These are phyloP conservation scores for Brassica balearica DNA, from an alignment of 441 rosid species.

Conservation along the genomic window DNA sequence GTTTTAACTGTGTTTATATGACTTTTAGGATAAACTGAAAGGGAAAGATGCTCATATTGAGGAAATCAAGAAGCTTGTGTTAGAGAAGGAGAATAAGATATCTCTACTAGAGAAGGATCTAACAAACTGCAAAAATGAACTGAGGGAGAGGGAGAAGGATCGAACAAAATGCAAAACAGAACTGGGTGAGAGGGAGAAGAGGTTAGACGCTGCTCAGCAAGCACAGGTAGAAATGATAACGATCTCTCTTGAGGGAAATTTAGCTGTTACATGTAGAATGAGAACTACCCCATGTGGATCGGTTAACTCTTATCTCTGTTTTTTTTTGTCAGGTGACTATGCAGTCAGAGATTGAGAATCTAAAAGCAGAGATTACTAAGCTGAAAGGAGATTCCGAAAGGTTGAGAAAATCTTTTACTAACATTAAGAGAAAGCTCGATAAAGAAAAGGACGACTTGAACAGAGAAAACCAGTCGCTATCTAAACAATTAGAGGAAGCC, in stretches of 20 bases:
- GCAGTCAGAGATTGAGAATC: slow-evolving; percentile 62
- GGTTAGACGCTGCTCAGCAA: slow-evolving; percentile 63
- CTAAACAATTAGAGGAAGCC: slow-evolving; percentile 85
- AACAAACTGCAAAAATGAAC: slow-evolving; percentile 62
- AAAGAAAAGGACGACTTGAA: slow-evolving; percentile 82
- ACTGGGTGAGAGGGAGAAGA: slow-evolving; percentile 72
- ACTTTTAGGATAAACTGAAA: slow-evolving; percentile 67
- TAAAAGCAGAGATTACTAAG: slow-evolving; percentile 36
- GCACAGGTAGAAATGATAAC: slow-evolving; percentile 58
- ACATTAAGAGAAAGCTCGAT: slow-evolving; percentile 56
- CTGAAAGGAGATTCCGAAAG: slow-evolving; percentile 30
- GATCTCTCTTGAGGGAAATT: not conserved
- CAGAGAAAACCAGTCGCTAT: slow-evolving; percentile 76
- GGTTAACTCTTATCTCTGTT: slow-evolving; percentile 28
- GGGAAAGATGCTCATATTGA: slow-evolving; percentile 71
- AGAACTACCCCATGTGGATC: slow-evolving; percentile 20
- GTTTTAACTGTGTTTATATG: slow-evolving; percentile 27
- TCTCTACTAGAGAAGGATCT: slow-evolving; percentile 77
- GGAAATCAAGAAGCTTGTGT: slow-evolving; percentile 55
- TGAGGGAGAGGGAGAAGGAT: slow-evolving; percentile 74
- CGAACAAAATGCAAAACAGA: slow-evolving; percentile 67
- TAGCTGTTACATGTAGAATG: slow-evolving; percentile 11
- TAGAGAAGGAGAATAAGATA: slow-evolving; percentile 67
- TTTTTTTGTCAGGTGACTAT: slow-evolving; percentile 55
- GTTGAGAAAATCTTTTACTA: not conserved